phyloP scores from a whole-genome alignment of 768 basidiomycete genomes.

The Scleroderma bovista region DNA sequence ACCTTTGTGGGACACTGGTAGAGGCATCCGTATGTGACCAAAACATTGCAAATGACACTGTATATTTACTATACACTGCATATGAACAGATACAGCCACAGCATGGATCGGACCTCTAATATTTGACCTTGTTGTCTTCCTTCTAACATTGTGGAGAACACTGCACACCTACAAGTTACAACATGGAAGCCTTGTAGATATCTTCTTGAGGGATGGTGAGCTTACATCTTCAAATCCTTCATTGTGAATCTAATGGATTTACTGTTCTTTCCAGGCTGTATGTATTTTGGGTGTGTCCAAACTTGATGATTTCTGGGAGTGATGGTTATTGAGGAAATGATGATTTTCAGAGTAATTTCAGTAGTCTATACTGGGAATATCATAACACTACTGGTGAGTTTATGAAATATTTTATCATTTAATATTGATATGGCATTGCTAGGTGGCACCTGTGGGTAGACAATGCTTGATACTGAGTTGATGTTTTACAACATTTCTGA shows the following conservation, averaged over 20 bases:
- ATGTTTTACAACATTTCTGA: not conserved
- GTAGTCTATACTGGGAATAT: constrained; percentile 7
- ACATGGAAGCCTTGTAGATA: constrained; percentile 5
- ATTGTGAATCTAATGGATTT: no score
- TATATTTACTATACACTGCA: not conserved
- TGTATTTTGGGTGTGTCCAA: constrained; percentile 18
- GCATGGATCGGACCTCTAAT: constrained; percentile 10
- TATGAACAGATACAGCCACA: constrained; percentile 7
- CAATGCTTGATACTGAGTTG: not conserved
- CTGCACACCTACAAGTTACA: not conserved
- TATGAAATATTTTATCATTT: no score
- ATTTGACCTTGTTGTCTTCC: constrained; percentile 18
- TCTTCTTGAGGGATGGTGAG: constrained; percentile 12
- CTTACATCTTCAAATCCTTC: no score
- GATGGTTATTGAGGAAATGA: not conserved
- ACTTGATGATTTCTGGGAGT: no score
- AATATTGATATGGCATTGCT: no score
- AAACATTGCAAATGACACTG: not conserved
- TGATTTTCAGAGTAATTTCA: constrained; percentile 9
- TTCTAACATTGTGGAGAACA: constrained; percentile 14
- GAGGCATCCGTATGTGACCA: not conserved
- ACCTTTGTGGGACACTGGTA: no score
- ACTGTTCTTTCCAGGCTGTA: constrained; percentile 3
- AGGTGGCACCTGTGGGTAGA: not conserved
- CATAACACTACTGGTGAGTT: constrained; percentile 8